Evolutionary conservation across 1,284 basidiomycete species (phyloP).

Genomic region (Cryptococcus jaspeensis): DNA sequence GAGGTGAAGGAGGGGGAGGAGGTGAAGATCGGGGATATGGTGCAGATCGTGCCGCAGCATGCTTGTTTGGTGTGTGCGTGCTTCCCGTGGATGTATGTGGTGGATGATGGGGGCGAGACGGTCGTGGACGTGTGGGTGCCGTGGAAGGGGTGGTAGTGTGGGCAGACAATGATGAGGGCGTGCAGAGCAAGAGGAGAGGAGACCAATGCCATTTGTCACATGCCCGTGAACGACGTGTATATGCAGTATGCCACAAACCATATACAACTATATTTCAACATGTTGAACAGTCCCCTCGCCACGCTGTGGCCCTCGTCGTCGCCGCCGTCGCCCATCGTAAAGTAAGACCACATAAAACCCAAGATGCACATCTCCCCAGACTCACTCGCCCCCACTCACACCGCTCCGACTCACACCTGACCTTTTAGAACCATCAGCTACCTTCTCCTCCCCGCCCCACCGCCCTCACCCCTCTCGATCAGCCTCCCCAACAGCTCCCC

Average conservation of each 20-base stretch:
- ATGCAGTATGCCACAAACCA: neutral
- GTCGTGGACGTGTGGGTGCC: slow-evolving; percentile 85
- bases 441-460: neutral
- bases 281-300: too few species aligned
- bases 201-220: too few species aligned
- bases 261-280: neutral
- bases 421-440: too few species aligned
- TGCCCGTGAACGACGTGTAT: too few species aligned
- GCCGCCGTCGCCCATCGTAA: neutral
- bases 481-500: slow-evolving; percentile 8
- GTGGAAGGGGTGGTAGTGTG: slow-evolving; percentile 78
- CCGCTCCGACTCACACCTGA: too few species aligned
- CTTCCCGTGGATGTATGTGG: slow-evolving; percentile 77
- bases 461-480: neutral
- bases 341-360: neutral
- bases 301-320: too few species aligned
- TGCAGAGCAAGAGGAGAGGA: too few species aligned
- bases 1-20: slow-evolving; percentile 23
- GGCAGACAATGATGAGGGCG: too few species aligned
- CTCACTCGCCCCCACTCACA: too few species aligned
- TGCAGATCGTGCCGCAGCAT: slow-evolving; percentile 51
- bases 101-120: slow-evolving; percentile 60
- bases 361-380: neutral
- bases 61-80: slow-evolving; percentile 71
- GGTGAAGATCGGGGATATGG: slow-evolving; percentile 60